phyloP scores from a whole-genome alignment of 2,329 filamentous ascomycete genomes.

The Claviceps arundinis region DNA sequence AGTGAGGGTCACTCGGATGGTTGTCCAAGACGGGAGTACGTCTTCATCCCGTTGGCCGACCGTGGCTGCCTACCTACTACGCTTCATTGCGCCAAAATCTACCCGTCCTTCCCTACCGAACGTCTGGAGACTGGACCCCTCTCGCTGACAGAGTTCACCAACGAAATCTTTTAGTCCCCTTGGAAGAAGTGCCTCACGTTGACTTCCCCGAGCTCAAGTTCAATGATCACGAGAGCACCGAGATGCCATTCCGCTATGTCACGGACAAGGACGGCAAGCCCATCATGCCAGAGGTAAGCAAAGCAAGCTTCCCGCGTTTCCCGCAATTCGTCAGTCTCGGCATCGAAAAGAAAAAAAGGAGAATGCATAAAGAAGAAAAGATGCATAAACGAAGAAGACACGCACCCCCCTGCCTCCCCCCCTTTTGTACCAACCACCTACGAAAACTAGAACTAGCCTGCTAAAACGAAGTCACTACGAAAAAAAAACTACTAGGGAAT shows the following conservation, averaged over 20 bases:
- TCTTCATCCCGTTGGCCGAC: slow-evolving; percentile 2
- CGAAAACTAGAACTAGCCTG: neutral
- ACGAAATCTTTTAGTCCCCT: slow-evolving; percentile 40
- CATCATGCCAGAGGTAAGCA: slow-evolving; percentile 75
- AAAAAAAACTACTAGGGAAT: slow-evolving; percentile 54
- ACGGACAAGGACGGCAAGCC: slow-evolving; percentile 60
- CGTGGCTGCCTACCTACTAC: too few relatives aligned
- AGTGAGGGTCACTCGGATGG: slow-evolving; percentile 80
- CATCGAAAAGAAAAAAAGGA: neutral
- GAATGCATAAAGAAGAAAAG: neutral
- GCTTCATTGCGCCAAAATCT: too few relatives aligned
- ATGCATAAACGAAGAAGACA: too few relatives aligned
- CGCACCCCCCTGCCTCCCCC: too few relatives aligned
- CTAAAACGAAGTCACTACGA: slow-evolving; percentile 11
- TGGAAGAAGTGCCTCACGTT: slow-evolving; percentile 68
- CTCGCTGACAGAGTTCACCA: too few relatives aligned
- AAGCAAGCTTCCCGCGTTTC: neutral
- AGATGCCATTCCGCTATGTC: slow-evolving; percentile 98
- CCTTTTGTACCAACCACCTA: too few relatives aligned
- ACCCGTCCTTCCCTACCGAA: too few relatives aligned
- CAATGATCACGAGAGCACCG: slow-evolving; percentile 81
- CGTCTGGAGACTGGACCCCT: too few relatives aligned
- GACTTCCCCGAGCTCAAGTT: slow-evolving; percentile 85
- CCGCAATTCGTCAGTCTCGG: neutral
- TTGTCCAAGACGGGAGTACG: slow-evolving; percentile 72